Base-by-base conservation (phyloP, 148 eudicot genomes). In the Simmondsia chinensis region DNA sequence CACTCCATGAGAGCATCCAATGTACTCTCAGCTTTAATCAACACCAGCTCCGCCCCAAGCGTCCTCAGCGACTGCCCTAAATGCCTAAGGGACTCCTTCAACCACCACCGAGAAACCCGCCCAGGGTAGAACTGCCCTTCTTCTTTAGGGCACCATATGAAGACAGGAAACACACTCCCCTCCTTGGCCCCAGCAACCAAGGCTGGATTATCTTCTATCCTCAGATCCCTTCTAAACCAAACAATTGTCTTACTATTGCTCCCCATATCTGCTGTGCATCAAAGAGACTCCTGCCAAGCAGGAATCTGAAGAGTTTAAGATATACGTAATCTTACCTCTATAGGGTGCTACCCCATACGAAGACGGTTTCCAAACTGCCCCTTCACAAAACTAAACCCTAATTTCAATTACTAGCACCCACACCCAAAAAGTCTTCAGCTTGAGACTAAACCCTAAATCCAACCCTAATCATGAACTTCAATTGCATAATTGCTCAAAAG, bases 61-160 rank as follows among this genome's bases (percentile, higher is more conserved):
- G 99, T 67, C 49, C 37, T 76, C 70, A 91, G 50, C 26, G 95
- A 79, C 56, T 76, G 78, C 37, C 62, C 70, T 68, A 91, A 62
- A 39, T 85, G 89, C 10, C 39, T 40, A 17, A 91, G 72, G 29
- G 99, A 91, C 25, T 85, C 81, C 74, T 91, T 91, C 38, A 91
- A 59, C 99, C 99, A 91, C 99, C 99, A 91, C 70, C 99, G 64
- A 0, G 99, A 91, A 70, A 87, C 99, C 14, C 99, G 70, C 6
- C 99, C 99, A 0, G 99, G 95, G 32, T 60, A 79, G 48, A 74
- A 91, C 14, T 81, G 94, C 21, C 86, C 95, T 79, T 91, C 99
- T 65, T 91, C 99, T 39, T 79, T 64, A 15, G 99, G 99, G 45
- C 95, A 82, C 99, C 99, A 91, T 70, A 85, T 82, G 47, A 37